Evolutionary conservation across 78 protist species (phyloP).

Genomic region (Tieghemostelium lacteum): DNA sequence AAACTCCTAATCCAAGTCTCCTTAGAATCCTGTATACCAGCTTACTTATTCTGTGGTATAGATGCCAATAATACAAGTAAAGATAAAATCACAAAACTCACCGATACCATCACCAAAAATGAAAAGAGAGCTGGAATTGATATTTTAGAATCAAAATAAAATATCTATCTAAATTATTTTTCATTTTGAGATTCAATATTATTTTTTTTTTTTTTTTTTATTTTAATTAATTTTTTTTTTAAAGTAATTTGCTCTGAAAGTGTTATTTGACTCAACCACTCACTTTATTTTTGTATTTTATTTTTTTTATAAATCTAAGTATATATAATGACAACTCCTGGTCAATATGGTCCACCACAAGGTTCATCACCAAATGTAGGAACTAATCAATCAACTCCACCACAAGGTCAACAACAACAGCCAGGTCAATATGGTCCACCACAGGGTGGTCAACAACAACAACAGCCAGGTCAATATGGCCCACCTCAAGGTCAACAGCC

Average conservation of each 20-base stretch:
- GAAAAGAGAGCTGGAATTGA: not conserved
- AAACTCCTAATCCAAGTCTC: not conserved
- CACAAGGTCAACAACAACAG: constrained; percentile 9
- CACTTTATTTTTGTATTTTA: not conserved
- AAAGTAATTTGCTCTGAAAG: too few relatives aligned
- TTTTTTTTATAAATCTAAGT: too few relatives aligned
- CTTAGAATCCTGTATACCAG: too few relatives aligned
- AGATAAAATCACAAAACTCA: too few relatives aligned
- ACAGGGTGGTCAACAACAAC: not conserved
- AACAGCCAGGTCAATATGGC: constrained; percentile 32
- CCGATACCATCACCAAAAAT: too few relatives aligned
- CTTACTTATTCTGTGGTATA: too few relatives aligned
- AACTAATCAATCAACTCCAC: constrained; percentile 1
- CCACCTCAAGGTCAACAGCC: constrained; percentile 10
- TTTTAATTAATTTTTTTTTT: too few relatives aligned
- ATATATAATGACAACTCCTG: constrained; percentile 1
- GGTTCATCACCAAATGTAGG: constrained; percentile 12
- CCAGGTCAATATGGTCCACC: constrained; percentile 19
- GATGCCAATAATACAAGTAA: too few relatives aligned
- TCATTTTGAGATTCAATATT: too few relatives aligned
- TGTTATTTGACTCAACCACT: not conserved
- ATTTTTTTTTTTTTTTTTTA: too few relatives aligned
- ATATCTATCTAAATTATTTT: not conserved
- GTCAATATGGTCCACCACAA: constrained; percentile 45
- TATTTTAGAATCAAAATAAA: too few relatives aligned